Percentiles rank a stretch among this genome's conserved stretches.
phyloP scores from a whole-genome alignment of 139 green algal genomes.

The Closterium sp. region DNA sequence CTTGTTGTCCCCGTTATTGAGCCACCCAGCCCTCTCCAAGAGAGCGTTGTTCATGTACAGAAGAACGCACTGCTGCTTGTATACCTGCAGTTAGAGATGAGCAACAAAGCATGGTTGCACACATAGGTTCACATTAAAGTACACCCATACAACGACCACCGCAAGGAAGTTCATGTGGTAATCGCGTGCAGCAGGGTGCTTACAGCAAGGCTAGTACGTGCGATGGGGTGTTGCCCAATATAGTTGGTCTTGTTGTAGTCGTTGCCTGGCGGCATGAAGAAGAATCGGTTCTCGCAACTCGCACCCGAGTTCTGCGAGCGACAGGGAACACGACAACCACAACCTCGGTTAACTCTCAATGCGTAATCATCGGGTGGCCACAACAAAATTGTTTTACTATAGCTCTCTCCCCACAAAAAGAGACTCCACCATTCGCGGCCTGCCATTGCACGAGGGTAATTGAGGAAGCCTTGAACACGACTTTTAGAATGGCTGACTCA shows the following conservation, averaged over 20 bases:
- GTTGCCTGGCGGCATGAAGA: background rate
- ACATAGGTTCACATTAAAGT: too few relatives aligned
- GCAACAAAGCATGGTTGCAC: too few relatives aligned
- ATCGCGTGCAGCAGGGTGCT: background rate
- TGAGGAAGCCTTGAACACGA: background rate
- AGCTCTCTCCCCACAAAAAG: background rate
- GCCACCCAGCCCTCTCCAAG: background rate
- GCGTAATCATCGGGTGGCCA: too few relatives aligned
- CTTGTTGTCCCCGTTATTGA: background rate
- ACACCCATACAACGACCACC: background rate
- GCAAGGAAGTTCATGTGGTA: background rate
- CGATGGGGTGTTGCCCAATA: background rate
- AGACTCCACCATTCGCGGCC: background rate
- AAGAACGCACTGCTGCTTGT: background rate
- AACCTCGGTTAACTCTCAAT: background rate
- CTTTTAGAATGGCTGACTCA: background rate
- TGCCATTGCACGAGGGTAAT: background rate
- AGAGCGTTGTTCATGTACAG: background rate
- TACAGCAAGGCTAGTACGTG: background rate
- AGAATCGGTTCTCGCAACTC: background rate
- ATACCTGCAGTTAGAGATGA: background rate
- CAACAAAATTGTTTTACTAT: background rate
- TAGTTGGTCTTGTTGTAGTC: background rate
- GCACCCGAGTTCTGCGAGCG: background rate
- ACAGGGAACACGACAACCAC: background rate